Conservation (phyloP, 108 stramenopile genomes). For the Seminavis robusta region DNA sequence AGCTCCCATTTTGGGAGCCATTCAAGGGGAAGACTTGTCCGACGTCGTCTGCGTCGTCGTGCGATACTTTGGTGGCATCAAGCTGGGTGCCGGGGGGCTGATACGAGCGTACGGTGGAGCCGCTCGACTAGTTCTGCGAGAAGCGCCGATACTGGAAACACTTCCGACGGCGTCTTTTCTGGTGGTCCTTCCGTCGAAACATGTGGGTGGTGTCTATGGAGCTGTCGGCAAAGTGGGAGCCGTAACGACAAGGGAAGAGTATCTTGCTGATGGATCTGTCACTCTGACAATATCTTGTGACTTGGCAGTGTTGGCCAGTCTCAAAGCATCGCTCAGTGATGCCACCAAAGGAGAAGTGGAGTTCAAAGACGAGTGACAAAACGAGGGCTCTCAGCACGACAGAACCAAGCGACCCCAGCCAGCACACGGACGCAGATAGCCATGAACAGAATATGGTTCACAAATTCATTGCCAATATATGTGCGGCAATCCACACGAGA, state of each 20-base stretch:
- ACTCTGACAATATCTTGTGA: constrained; percentile 57
- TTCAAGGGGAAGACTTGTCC: constrained; percentile 63
- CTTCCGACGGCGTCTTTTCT: constrained; percentile 47
- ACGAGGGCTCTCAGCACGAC: no score
- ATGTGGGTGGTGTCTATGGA: constrained; percentile 53
- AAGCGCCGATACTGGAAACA: constrained; percentile 33
- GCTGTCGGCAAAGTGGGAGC: constrained; percentile 41
- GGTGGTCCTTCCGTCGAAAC: no score
- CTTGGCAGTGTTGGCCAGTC: no score
- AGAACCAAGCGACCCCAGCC: no score
- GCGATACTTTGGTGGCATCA: constrained; percentile 82
- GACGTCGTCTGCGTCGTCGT: constrained; percentile 76
- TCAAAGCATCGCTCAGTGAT: no score
- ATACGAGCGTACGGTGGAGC: constrained; percentile 84
- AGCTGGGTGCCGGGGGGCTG: constrained; percentile 82
- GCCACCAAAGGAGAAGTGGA: no score
- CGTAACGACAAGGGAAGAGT: constrained; percentile 31
- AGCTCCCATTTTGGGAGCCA: constrained; percentile 65
- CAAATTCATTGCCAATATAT: no score
- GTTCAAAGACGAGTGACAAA: no score
- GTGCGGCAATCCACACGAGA: no score
- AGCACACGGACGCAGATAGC: no score
- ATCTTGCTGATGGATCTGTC: constrained; percentile 49
- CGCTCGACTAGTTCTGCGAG: constrained; percentile 60
- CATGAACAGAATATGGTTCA: no score